Base-by-base conservation (phyloP, 495 filamentous ascomycete species). In the Hypoxylon crocopeplum region DNA sequence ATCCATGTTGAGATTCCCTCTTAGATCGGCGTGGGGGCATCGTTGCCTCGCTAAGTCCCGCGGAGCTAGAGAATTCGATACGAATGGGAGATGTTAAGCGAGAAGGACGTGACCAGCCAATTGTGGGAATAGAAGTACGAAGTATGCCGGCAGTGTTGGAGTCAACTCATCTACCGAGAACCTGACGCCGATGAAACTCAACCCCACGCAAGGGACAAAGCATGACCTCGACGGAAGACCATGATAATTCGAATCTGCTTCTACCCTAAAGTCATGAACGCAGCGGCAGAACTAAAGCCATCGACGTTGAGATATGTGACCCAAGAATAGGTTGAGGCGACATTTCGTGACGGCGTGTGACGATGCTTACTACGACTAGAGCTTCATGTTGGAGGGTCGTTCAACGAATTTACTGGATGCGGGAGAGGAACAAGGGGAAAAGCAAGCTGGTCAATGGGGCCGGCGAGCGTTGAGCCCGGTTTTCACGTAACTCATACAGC, bases 11-110 rank as follows among this genome's bases (percentile, higher is more conserved):
- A 54, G 48, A 58, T 29, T 13, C 22, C 42, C 27, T 47, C 36
- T 34, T 12, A 63, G 53, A 63, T 63, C 42, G 41, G 49, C 60
- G 60, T 64, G 60, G 60, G 60, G 36, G 36, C 11, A 41, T 42
- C 29, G 15, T 10, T 6, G 30, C 12, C 50, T 45, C 32, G 22
- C 27, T 17, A 27, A 7, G 37, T 16, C 24, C 7, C 16, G 40
- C 52, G 53, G 42, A 41, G 30, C 37, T 13, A 48, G 41, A 44
- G 11, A 42, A 27, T 1, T 29, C 30, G 32, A 42, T 48, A 38
- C 27, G 46, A 44, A 38, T 42, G 44, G 41, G 36, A 56, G 33
- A 20, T 37, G 7, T 7, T 24, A 42, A 38, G 34, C 41, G 52
- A 47, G 21, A 32, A 48, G 12, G n/a, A 16, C 11, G 24, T 29